Conservation (phyloP, 2,329 filamentous ascomycete species). For the Anthostomella pinea region DNA sequence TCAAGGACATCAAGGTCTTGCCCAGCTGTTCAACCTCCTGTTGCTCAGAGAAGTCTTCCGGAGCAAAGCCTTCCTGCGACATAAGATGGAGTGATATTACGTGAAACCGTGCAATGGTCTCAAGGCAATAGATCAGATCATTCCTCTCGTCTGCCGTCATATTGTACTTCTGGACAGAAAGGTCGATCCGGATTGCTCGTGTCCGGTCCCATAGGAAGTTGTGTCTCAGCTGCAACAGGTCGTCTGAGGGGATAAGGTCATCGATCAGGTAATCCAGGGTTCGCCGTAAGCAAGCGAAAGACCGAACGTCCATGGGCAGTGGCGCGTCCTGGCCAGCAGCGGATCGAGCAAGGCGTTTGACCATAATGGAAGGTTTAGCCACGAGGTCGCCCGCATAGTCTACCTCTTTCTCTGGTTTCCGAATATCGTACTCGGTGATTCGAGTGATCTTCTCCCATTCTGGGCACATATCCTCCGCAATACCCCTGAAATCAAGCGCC, state of each 20-base stretch:
- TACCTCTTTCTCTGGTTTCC: slow-evolving; percentile 51
- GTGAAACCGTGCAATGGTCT: slow-evolving; percentile 66
- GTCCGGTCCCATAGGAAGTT: slow-evolving; percentile 68
- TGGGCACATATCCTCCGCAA: slow-evolving; percentile 68
- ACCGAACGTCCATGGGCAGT: slow-evolving; percentile 65
- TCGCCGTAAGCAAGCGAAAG: slow-evolving; percentile 53
- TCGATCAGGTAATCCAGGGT: slow-evolving; percentile 64
- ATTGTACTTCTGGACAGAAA: slow-evolving; percentile 61
- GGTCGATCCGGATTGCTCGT: slow-evolving; percentile 64
- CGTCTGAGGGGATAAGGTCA: slow-evolving; percentile 53
- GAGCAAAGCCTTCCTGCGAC: slow-evolving; percentile 52
- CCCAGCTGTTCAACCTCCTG: slow-evolving; percentile 67
- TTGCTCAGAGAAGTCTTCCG: slow-evolving; percentile 62
- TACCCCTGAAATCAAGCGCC: slow-evolving; percentile 65
- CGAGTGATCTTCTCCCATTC: slow-evolving; percentile 63
- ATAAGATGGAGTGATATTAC: slow-evolving; percentile 63
- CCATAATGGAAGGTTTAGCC: slow-evolving; percentile 53
- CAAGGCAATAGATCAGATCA: slow-evolving; percentile 60
- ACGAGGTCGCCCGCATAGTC: slow-evolving; percentile 39
- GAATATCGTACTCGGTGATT: slow-evolving; percentile 60
- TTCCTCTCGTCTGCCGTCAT: slow-evolving; percentile 55
- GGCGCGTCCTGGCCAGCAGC: slow-evolving; percentile 67
- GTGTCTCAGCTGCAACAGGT: slow-evolving; percentile 54
- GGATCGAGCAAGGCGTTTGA: slow-evolving; percentile 66
- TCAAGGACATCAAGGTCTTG: slow-evolving; percentile 62